Evolutionary conservation across 495 filamentous ascomycete genomes (phyloP).

Genomic region (Oidiodendron maius): DNA sequence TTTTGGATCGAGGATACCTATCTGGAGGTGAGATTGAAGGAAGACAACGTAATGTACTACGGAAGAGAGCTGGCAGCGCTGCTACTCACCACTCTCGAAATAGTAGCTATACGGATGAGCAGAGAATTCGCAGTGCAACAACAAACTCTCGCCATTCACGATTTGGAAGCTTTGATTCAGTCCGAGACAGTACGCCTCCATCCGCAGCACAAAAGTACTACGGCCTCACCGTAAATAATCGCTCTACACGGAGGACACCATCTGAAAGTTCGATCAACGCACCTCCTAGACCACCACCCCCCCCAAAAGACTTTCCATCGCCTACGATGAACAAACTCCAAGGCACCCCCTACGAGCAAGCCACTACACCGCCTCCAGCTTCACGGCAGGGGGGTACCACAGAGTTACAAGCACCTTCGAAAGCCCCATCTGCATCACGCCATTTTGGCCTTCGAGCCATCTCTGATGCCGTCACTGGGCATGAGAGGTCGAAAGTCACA

Average conservation of each 20-base stretch:
- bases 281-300: constrained; percentile 38
- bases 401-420: constrained; percentile 48
- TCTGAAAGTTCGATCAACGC: constrained; percentile 41
- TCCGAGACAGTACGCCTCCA: constrained; percentile 34
- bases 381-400: constrained; percentile 38
- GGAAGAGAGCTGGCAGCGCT: constrained; percentile 57
- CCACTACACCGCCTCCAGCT: constrained; percentile 42
- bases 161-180: constrained; percentile 64
- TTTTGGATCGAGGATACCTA: constrained; percentile 84
- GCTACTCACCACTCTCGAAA: constrained; percentile 53
- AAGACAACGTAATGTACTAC: constrained; percentile 68
- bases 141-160: constrained; percentile 67
- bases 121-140: constrained; percentile 51
- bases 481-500: constrained; percentile 47
- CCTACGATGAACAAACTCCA: constrained; percentile 68
- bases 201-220: constrained; percentile 59
- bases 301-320: constrained; percentile 28
- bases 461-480: constrained; percentile 70
- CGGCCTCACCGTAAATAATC: constrained; percentile 34
- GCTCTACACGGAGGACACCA: constrained; percentile 41
- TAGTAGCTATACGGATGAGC: constrained; percentile 69
- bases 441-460: constrained; percentile 64
- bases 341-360: constrained; percentile 40
- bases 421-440: constrained; percentile 39
- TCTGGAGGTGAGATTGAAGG: constrained; percentile 80